Evolutionary conservation across 352 stramenopile genomes (phyloP).

Genomic region (Phytophthora chlamydospora): DNA sequence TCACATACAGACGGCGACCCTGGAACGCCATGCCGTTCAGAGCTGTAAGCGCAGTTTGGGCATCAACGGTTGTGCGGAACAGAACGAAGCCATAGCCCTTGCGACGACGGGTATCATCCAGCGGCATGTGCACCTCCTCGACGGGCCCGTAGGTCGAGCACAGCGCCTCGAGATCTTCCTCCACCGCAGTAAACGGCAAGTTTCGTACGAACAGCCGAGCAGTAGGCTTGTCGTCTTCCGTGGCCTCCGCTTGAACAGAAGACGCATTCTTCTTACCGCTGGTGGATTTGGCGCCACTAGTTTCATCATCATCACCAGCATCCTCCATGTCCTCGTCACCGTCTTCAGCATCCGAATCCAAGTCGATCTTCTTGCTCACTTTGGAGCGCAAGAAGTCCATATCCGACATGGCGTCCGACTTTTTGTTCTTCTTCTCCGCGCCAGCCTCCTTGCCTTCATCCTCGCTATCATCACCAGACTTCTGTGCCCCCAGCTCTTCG

Average conservation of each 20-base stretch:
- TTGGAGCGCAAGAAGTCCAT: slow-evolving; percentile 95
- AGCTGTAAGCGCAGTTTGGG: slow-evolving; percentile 84
- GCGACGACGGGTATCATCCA: slow-evolving; percentile 95
- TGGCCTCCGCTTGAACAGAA: slow-evolving; percentile 13
- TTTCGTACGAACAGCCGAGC: slow-evolving; percentile 98
- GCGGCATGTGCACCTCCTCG: slow-evolving; percentile 94
- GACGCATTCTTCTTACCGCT: slow-evolving; percentile 9
- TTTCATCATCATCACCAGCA: slow-evolving; percentile 32
- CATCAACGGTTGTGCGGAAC: slow-evolving; percentile 93
- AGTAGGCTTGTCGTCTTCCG: slow-evolving; percentile 49
- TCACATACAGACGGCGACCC: slow-evolving; percentile 95
- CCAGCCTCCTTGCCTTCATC: slow-evolving; percentile 34
- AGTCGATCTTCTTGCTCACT: slow-evolving; percentile 90
- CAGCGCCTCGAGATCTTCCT: slow-evolving; percentile 95
- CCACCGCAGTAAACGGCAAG: slow-evolving; percentile 95
- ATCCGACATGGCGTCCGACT: slow-evolving; percentile 72
- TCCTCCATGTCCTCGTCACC: slow-evolving; percentile 42
- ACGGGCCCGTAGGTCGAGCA: slow-evolving; percentile 92
- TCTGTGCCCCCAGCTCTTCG: slow-evolving; percentile 36
- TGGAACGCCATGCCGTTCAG: slow-evolving; percentile 96
- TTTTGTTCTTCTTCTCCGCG: slow-evolving; percentile 31
- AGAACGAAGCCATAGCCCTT: slow-evolving; percentile 98
- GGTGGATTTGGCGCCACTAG: background rate
- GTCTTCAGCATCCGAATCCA: slow-evolving; percentile 59
- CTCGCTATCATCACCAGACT: slow-evolving; percentile 38